phyloP scores from a whole-genome alignment of 2,329 filamentous ascomycete species.

The Davidsoniella virescens region DNA sequence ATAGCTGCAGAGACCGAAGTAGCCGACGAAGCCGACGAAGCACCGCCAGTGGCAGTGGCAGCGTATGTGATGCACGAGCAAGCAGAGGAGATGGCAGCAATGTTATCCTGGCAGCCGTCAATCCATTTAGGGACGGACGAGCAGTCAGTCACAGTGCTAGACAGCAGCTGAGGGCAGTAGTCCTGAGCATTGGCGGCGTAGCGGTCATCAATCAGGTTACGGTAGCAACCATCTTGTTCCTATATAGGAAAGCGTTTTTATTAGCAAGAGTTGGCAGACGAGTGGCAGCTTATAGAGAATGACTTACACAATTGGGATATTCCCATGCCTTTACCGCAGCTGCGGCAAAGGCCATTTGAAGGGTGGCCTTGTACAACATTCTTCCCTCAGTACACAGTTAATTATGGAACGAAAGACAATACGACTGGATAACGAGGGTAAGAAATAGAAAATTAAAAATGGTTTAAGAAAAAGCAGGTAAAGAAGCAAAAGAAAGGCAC shows the following conservation, averaged over 20 bases:
- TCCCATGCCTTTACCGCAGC: conserved; percentile 17
- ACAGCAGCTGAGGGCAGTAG: conserved; percentile 22
- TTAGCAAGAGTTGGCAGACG: neutral
- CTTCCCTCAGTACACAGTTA: too few relatives aligned
- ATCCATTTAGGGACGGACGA: conserved; percentile 18
- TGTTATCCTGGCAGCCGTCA: conserved; percentile 26
- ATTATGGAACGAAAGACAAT: neutral
- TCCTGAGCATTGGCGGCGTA: conserved; percentile 18
- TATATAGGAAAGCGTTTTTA: neutral
- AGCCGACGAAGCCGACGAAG: neutral
- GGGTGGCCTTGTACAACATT: conserved; percentile 2
- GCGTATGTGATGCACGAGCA: conserved; percentile 49
- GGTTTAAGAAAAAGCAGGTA: neutral
- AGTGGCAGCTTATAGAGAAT: neutral
- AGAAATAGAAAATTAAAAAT: conserved; percentile 1
- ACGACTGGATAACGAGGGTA: neutral
- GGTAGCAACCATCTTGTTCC: conserved; percentile 22
- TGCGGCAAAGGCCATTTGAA: conserved; percentile 18
- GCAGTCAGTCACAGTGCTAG: conserved; percentile 17
- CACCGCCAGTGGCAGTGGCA: conserved; percentile 2
- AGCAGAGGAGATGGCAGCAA: conserved; percentile 40
- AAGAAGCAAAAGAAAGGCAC: neutral
- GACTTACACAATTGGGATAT: conserved; percentile 18
- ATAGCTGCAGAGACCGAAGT: too few relatives aligned
- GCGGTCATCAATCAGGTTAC: conserved; percentile 21